Evolutionary conservation across 2,329 filamentous ascomycete genomes (phyloP).

Genomic region (Botrytis byssoidea): DNA sequence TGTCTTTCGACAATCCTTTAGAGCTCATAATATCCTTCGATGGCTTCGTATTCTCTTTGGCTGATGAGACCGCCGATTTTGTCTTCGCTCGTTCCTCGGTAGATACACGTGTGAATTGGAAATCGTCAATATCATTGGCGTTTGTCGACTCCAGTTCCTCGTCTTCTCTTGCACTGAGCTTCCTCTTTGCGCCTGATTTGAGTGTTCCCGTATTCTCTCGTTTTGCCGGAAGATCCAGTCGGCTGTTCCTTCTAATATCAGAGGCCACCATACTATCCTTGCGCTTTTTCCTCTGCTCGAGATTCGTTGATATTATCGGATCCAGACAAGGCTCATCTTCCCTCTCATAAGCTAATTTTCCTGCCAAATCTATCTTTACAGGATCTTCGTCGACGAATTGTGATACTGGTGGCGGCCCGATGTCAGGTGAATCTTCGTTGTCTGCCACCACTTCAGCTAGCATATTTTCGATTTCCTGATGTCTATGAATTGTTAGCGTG

Average conservation of each 20-base stretch:
- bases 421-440: slow-evolving; percentile 62
- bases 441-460: slow-evolving; percentile 33
- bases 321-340: slow-evolving; percentile 30
- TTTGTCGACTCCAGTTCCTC: slow-evolving; percentile 44
- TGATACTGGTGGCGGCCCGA: slow-evolving; percentile 62
- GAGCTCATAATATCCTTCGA: slow-evolving; percentile 27
- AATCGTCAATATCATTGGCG: slow-evolving; percentile 33
- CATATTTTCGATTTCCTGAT: slow-evolving; percentile 35
- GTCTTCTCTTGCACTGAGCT: slow-evolving; percentile 56
- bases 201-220: slow-evolving; percentile 33
- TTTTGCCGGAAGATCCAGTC: slow-evolving; percentile 20
- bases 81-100: slow-evolving; percentile 33
- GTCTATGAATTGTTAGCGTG: slow-evolving; percentile 30
- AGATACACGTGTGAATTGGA: slow-evolving; percentile 35
- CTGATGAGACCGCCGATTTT: slow-evolving; percentile 19
- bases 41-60: slow-evolving; percentile 12
- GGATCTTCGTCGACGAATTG: slow-evolving; percentile 57
- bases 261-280: slow-evolving; percentile 33
- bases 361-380: slow-evolving; percentile 53
- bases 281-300: slow-evolving; percentile 40
- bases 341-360: slow-evolving; percentile 18
- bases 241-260: slow-evolving; percentile 26
- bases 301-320: slow-evolving; percentile 35
- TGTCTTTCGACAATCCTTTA: slow-evolving; percentile 32
- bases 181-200: slow-evolving; percentile 57